A percentile compares a stretch with the other conserved stretches of the same genome.
Evolutionary conservation across 73 alveolate species (phyloP).

Genomic region (Paramecium caudatum): DNA sequence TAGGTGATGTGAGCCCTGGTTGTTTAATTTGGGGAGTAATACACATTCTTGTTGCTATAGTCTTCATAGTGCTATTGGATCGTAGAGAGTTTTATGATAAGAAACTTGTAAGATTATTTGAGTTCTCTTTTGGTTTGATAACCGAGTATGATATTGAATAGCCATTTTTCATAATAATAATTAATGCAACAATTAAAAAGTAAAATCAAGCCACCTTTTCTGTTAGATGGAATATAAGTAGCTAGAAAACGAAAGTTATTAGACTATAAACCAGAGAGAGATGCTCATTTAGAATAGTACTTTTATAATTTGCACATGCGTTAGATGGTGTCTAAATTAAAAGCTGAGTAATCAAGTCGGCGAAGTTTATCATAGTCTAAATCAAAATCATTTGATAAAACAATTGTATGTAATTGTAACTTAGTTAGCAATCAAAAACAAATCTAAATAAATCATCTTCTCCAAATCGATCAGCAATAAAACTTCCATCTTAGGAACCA

Average conservation of each 20-base stretch:
- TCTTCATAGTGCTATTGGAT: neutral
- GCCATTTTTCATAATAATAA: constrained; percentile 10
- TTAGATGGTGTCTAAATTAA: neutral
- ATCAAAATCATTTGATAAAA: constrained; percentile 39
- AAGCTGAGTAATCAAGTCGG: neutral
- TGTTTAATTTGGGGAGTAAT: neutral
- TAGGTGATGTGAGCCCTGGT: neutral
- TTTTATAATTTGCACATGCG: neutral
- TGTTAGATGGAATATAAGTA: neutral
- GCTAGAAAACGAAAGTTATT: constrained; percentile 16
- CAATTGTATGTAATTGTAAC: constrained; percentile 33
- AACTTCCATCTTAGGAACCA: too few species aligned
- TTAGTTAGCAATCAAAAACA: too few species aligned
- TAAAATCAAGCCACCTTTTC: constrained; percentile 29
- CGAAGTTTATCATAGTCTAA: neutral
- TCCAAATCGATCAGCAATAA: too few species aligned
- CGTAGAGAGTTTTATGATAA: neutral
- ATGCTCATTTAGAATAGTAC: constrained; percentile 15
- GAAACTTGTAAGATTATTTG: neutral
- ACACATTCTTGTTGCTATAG: neutral
- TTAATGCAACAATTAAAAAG: constrained; percentile 33
- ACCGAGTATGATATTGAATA: neutral
- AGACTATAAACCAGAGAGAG: constrained; percentile 21
- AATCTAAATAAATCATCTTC: too few species aligned
- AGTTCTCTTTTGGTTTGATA: neutral